phyloP scores from a whole-genome alignment of 2,329 filamentous ascomycete genomes.

The Hymenotorrendiella dingleyae region DNA sequence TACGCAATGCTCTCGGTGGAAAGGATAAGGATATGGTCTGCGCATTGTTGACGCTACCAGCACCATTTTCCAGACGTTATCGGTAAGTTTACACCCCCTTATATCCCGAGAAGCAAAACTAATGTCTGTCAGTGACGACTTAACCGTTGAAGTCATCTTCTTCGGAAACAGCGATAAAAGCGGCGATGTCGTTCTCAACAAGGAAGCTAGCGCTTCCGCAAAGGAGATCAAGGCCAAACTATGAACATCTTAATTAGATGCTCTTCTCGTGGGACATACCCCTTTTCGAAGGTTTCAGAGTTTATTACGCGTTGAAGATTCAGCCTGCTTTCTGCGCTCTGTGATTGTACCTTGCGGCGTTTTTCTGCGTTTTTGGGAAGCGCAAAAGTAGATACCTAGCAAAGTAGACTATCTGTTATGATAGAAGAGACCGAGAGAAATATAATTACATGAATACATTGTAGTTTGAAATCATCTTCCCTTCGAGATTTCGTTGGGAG shows the following conservation, averaged over 20 bases:
- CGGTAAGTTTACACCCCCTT: slow-evolving; percentile 49
- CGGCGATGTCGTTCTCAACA: slow-evolving; percentile 76
- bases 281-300: background rate
- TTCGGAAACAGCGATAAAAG: slow-evolving; percentile 77
- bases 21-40: slow-evolving; percentile 91
- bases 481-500: no score
- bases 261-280: background rate
- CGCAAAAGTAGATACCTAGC: background rate
- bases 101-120: slow-evolving; percentile 7
- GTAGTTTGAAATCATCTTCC: background rate
- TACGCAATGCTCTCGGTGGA: slow-evolving; percentile 90
- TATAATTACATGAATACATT: background rate
- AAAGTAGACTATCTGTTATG: background rate
- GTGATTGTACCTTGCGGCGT: background rate
- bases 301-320: background rate
- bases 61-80: slow-evolving; percentile 86
- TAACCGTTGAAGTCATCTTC: slow-evolving; percentile 98
- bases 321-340: no score
- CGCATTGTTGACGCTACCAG: slow-evolving; percentile 82
- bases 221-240: slow-evolving; percentile 29
- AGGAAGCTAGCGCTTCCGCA: slow-evolving; percentile 67
- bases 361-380: background rate
- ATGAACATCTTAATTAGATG: slow-evolving; percentile 11
- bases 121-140: slow-evolving; percentile 62
- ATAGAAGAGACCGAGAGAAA: background rate